Percentiles rank a stretch among this genome's conserved stretches.
Evolutionary conservation across 1,139 yeast genomes (phyloP).

Genomic region (Casaregolazyma lundiana): DNA sequence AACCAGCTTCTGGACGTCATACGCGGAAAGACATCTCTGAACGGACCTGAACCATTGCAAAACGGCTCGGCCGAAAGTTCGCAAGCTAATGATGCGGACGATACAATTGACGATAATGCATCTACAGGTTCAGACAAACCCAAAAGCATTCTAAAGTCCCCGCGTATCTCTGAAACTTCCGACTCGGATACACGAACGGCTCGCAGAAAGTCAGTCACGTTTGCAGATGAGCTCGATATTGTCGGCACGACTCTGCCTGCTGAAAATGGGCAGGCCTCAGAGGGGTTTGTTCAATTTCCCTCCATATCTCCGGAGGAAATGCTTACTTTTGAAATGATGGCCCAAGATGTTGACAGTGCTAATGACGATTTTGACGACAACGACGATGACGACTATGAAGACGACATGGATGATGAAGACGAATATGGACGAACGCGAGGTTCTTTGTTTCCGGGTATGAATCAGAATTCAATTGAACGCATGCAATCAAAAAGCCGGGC

Average conservation of each 20-base stretch:
- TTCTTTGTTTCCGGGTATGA: constrained; percentile 31
- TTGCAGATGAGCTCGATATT: constrained; percentile 8
- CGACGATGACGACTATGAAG: constrained; percentile 37
- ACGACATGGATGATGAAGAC: constrained; percentile 36
- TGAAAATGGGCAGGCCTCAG: not conserved
- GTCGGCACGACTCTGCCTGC: not conserved
- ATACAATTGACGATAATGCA: not conserved
- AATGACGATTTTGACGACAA: constrained; percentile 35
- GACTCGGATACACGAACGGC: not conserved
- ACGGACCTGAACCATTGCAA: not conserved
- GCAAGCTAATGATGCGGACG: too few relatives aligned
- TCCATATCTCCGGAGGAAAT: constrained; percentile 7
- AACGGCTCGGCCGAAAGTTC: not conserved
- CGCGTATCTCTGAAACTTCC: not conserved
- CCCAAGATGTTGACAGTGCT: constrained; percentile 3
- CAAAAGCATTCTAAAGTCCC: constrained; percentile 6
- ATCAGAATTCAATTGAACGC: constrained; percentile 10
- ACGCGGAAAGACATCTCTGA: not conserved
- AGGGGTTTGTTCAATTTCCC: not conserved
- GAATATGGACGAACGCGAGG: constrained; percentile 38
- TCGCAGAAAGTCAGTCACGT: constrained; percentile 8
- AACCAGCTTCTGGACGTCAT: constrained; percentile 4
- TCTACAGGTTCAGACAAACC: not conserved
- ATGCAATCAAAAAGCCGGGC: constrained; percentile 11
- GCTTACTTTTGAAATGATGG: constrained; percentile 9